These are phyloP conservation scores for Luzula sylvatica DNA, from an alignment of 176 grass and related monocot species.

Conservation along the genomic window DNA sequence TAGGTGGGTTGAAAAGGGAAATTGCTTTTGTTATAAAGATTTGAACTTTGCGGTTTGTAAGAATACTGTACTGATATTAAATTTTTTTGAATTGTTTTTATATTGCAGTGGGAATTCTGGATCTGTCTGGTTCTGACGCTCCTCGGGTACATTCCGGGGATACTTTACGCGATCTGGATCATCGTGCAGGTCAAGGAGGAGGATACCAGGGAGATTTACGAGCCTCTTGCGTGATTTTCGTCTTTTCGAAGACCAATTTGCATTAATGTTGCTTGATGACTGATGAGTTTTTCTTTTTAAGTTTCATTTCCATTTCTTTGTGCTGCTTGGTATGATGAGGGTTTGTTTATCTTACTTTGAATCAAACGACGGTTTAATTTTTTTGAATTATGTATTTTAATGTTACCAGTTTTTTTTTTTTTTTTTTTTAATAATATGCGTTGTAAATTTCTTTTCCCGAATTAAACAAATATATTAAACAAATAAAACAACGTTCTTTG, in stretches of 20 bases:
- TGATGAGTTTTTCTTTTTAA: neutral
- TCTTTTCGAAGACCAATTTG: neutral
- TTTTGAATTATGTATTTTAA: too few species aligned
- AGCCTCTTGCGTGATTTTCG: slow-evolving; percentile 26
- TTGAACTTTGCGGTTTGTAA: too few species aligned
- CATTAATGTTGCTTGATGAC: neutral
- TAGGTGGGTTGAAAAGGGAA: neutral
- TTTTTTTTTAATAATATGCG: too few species aligned
- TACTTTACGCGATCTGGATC: slow-evolving; percentile 51
- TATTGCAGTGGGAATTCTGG: slow-evolving; percentile 52
- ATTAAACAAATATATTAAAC: too few species aligned
- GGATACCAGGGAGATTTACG: slow-evolving; percentile 28
- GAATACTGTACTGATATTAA: neutral
- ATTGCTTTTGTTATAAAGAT: neutral
- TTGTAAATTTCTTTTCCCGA: too few species aligned
- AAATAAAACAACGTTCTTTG: too few species aligned
- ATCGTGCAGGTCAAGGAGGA: slow-evolving; percentile 35
- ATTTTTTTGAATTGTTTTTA: neutral
- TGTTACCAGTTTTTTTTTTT: too few species aligned
- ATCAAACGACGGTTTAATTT: too few species aligned
- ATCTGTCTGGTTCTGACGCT: slow-evolving; percentile 62
- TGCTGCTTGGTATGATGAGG: neutral
- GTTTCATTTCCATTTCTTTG: neutral
- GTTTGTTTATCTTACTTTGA: neutral
- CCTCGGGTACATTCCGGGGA: slow-evolving; percentile 55